A percentile compares a stretch with the other conserved stretches of the same genome.
phyloP scores from a whole-genome alignment of 371 early-diverging fungal genomes.

The Mucor piriformis region DNA sequence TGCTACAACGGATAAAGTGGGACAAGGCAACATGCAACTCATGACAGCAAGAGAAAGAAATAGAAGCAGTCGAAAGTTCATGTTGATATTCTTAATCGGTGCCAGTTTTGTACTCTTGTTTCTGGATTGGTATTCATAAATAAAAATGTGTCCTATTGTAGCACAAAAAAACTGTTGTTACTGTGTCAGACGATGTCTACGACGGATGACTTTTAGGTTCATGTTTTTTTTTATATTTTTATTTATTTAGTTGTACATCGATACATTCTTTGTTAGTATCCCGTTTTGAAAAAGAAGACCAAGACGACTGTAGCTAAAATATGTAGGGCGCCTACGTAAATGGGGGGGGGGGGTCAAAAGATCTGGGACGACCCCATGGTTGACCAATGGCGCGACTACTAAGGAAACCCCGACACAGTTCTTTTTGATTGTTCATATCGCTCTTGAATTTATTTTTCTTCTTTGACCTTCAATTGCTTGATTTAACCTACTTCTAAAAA shows the following conservation, averaged over 20 bases:
- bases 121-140: constrained; percentile 75
- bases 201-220: too few species aligned
- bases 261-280: too few species aligned
- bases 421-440: not conserved
- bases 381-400: too few species aligned
- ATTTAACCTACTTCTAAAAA: constrained; percentile 1
- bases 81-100: constrained; percentile 61
- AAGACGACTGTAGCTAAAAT: too few species aligned
- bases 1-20: constrained; percentile 59
- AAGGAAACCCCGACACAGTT: too few species aligned
- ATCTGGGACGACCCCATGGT: too few species aligned
- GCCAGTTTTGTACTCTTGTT: constrained; percentile 70
- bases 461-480: constrained; percentile 10
- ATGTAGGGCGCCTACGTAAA: too few species aligned
- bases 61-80: constrained; percentile 64
- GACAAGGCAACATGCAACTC: constrained; percentile 62
- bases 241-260: too few species aligned
- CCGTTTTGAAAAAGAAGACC: too few species aligned
- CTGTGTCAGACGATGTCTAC: too few species aligned
- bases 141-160: not conserved
- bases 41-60: constrained; percentile 59
- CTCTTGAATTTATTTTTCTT: not conserved
- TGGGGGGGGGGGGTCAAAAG: too few species aligned
- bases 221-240: not conserved
- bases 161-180: not conserved